Evolutionary conservation across 768 basidiomycete genomes (phyloP), one percentile per base, ranked within the genome.

Genomic region (Mycena capillaripes): DNA sequence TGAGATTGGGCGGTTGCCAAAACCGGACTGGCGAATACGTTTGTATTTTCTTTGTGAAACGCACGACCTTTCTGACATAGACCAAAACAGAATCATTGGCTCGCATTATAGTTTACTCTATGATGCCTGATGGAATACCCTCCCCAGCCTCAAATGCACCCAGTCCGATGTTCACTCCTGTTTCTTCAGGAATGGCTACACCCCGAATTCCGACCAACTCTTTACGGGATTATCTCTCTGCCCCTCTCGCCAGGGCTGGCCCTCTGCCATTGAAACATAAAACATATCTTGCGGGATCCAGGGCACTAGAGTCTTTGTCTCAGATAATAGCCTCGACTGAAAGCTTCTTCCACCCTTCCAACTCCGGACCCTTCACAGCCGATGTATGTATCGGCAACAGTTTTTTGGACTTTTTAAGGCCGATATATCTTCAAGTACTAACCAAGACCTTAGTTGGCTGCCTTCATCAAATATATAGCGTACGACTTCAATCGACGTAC

Each of bases 311-410:
- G 79, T 94, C 95, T 10, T 83, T 97, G n/a, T 91, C 90, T 14
- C 92, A 92, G 79, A 83, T 97, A 71, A 91, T 97, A 75, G 94
- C 93, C 9, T 95, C 95, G 7, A 93, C 91, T 30, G 96, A 97
- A 81, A 92, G 91, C 66, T 96, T 96, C 83, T 97, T 97, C 83
- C 96, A 97, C 79, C 96, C 96, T 0, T 92, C 92, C 12, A 96
- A 95, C 77, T 94, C 94, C 2, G 95, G 95, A 11, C 85, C 88
- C 14, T 96, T 95, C 93, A 95, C 95, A 5, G 82, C 87, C 61
- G 92, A 93, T 84, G 92, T 92, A 82, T 69, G 88, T 82, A 69
- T n/a, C 50, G 25, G 32, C 44, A 12, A 38, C 46, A 4, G 44
- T 40, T 53, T 30, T 46, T 12, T 10, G 17, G 25, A 38, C 38